phyloP scores from a whole-genome alignment of 257 asterid species.

The Paraleonurus japonicus region DNA sequence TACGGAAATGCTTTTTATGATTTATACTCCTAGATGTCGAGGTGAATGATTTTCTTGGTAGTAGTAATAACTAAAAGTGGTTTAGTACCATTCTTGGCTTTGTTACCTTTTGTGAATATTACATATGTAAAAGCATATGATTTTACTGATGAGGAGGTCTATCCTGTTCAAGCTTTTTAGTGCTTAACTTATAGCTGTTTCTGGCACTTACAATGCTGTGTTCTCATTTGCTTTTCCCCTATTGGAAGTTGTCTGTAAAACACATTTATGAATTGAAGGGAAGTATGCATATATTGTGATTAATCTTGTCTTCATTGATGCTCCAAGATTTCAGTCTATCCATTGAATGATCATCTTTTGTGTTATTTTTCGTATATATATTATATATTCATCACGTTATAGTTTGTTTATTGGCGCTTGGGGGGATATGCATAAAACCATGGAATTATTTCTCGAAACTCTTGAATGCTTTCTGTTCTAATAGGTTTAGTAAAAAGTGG shows the following conservation, averaged over 20 bases:
- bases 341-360: neutral
- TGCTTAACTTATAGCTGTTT: constrained; percentile 7
- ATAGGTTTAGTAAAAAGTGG: neutral
- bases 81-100: neutral
- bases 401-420: neutral
- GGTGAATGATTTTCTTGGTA: constrained; percentile 6
- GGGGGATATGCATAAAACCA: constrained; percentile 2
- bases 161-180: neutral
- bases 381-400: neutral
- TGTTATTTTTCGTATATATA: neutral
- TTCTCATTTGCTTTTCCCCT: neutral
- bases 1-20: neutral
- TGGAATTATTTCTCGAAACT: neutral
- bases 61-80: neutral
- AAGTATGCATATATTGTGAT: constrained; percentile 1
- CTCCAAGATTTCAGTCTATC: constrained; percentile 2
- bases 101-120: neutral
- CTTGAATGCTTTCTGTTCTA: neutral
- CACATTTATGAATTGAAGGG: neutral
- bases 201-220: constrained; percentile 1
- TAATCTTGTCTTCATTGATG: neutral
- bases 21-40: neutral
- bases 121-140: neutral
- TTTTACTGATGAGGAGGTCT: neutral
- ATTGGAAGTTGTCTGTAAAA: neutral